Base-by-base conservation (phyloP, 2,329 filamentous ascomycete species). In the Neurospora crassa region DNA sequence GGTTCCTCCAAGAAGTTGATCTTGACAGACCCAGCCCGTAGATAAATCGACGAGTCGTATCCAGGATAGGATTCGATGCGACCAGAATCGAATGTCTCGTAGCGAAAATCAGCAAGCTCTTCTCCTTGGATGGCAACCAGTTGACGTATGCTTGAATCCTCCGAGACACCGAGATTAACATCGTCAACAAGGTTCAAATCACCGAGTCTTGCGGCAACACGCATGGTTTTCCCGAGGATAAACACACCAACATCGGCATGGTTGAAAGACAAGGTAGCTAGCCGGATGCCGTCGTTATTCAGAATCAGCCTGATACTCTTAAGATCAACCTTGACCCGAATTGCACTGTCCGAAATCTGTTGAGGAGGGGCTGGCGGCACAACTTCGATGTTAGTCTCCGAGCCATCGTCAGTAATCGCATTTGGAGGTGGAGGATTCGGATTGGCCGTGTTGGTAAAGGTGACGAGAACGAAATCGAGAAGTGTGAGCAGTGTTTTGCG, bases 1-100 rank as follows among this genome's bases (percentile, higher is more conserved):
- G 96, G 96, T 80, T 99, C 96, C 73, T 97, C 95, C 4, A 98
- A 83, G 79, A 99, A 99, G 79, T 97, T 98, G 79, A 99, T 86
- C 82, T 97, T 98, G 80, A 99, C 91, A 0, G 96, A 99, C 1
- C 96, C 96, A 20, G 96, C 95, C 43, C 95, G 90, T 12, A 99
- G 84, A 78, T 90, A 96, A 40, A 99, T 90, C 1, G 94, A 95
- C 16, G 93, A 96, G 78, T 98, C 95, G 78, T 98, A 97, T 12
- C 96, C 96, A 6, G 96, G 96, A 77, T 98, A 98, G 12, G 88
- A 86, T 70, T 91, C 87, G 2, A 80, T 77, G 71, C 90, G 89
- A 29, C 87, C 86, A 0, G 91, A 80, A 79, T 98, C 94, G 76
- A 96, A 99, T 0, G 96, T 99, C 81, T 99, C 93, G 77, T 99